These are phyloP conservation scores for Mallotus repandus DNA, from an alignment of 441 rosid species.

Conservation along the genomic window DNA sequence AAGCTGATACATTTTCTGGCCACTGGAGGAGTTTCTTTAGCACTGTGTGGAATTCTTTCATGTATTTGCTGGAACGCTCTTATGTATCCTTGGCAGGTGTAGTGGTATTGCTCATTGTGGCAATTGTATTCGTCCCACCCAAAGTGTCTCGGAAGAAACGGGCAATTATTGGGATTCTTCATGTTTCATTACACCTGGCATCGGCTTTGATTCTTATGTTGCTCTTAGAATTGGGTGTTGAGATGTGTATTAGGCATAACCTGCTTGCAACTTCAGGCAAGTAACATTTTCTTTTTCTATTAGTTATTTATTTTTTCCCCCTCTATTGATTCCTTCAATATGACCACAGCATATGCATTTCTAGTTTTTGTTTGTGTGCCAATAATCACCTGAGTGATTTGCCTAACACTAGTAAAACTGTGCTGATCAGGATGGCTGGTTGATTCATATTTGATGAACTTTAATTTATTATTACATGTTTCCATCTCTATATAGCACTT, in stretches of 20 bases:
- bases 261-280: conserved; percentile 91
- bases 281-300: background rate
- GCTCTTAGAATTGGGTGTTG: conserved; percentile 89
- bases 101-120: conserved; percentile 57
- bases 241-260: conserved; percentile 86
- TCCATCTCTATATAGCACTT: background rate
- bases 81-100: conserved; percentile 79
- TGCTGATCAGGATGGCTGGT: conserved; percentile 4
- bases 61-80: conserved; percentile 69
- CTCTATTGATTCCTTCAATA: no score
- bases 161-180: conserved; percentile 76
- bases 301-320: background rate
- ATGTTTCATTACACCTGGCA: conserved; percentile 81
- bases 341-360: background rate
- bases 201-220: conserved; percentile 92
- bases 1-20: conserved; percentile 86
- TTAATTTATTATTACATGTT: background rate
- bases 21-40: conserved; percentile 79
- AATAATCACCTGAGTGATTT: background rate
- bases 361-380: background rate
- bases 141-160: conserved; percentile 84
- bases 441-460: background rate
- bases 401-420: background rate
- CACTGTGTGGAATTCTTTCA: conserved; percentile 70
- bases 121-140: conserved; percentile 80